These are phyloP conservation scores for Ilex asprella DNA, from an alignment of 257 asterid species.

Conservation along the genomic window DNA sequence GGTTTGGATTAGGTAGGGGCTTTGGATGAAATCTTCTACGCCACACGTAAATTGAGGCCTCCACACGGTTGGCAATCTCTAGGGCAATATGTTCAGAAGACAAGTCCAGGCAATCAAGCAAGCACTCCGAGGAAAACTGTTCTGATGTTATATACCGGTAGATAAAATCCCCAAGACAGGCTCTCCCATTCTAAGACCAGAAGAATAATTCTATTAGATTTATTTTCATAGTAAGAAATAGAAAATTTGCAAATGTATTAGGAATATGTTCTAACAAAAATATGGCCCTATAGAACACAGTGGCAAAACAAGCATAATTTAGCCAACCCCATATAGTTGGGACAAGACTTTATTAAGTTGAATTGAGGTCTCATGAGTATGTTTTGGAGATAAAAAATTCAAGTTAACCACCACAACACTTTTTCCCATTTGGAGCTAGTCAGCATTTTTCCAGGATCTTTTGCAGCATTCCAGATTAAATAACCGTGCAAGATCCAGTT, in stretches of 20 bases:
- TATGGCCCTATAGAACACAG: too few species aligned
- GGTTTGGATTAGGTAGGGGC: constrained; percentile 30
- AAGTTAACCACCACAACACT: too few species aligned
- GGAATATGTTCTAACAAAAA: too few species aligned
- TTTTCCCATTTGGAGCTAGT: too few species aligned
- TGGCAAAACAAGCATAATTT: too few species aligned
- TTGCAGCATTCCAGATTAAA: neutral
- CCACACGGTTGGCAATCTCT: constrained; percentile 73
- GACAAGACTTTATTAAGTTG: too few species aligned
- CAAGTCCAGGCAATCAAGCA: constrained; percentile 78
- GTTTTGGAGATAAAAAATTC: too few species aligned
- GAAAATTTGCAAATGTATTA: too few species aligned
- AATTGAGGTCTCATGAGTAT: too few species aligned
- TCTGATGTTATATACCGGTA: constrained; percentile 75
- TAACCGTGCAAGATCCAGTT: too few species aligned
- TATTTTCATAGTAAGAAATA: too few species aligned
- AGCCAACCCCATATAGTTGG: too few species aligned
- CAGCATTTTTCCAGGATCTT: neutral
- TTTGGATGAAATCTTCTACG: constrained; percentile 45
- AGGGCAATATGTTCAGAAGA: constrained; percentile 63
- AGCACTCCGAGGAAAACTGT: constrained; percentile 68
- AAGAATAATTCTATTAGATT: neutral
- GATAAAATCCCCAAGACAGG: constrained; percentile 72
- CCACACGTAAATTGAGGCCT: constrained; percentile 75
- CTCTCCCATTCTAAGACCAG: constrained; percentile 54